These are phyloP conservation scores for Phycomyces blakesleeanus DNA, from an alignment of 192 early-diverging fungal species.

Conservation along the genomic window DNA sequence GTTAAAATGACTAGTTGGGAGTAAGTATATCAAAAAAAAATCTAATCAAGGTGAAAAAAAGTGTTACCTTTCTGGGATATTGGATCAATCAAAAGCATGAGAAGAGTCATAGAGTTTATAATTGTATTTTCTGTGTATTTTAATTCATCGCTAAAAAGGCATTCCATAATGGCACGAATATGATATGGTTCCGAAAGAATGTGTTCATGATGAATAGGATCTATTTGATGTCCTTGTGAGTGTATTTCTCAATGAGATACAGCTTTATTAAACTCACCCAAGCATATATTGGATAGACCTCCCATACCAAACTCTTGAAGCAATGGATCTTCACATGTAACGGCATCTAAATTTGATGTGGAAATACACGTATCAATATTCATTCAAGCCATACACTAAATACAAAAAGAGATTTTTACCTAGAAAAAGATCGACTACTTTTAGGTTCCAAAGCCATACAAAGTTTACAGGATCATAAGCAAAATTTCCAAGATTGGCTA, in stretches of 20 bases:
- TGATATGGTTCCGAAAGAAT: neutral
- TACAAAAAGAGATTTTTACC: constrained; percentile 10
- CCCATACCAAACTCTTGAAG: constrained; percentile 26
- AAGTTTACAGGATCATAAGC: constrained; percentile 56
- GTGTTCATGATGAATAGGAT: constrained; percentile 10
- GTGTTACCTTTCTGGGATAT: neutral
- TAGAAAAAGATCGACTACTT: constrained; percentile 40
- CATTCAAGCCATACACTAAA: neutral
- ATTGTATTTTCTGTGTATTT: neutral
- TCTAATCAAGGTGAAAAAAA: neutral
- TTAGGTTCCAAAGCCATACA: constrained; percentile 35
- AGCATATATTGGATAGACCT: constrained; percentile 29
- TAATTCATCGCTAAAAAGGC: neutral
- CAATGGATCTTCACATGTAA: constrained; percentile 4
- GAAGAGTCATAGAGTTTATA: constrained; percentile 8
- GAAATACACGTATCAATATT: neutral
- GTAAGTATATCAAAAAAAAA: neutral
- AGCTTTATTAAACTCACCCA: constrained; percentile 9
- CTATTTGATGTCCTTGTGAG: neutral
- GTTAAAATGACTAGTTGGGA: neutral
- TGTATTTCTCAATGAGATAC: neutral
- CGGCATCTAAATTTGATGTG: constrained; percentile 4
- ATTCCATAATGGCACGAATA: neutral
- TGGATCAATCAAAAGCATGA: constrained; percentile 4
- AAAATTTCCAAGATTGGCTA: constrained; percentile 50